A percentile compares a stretch with the other conserved stretches of the same genome.
Evolutionary conservation across 108 stramenopile genomes (phyloP).

Genomic region (Asterionellopsis glacialis): DNA sequence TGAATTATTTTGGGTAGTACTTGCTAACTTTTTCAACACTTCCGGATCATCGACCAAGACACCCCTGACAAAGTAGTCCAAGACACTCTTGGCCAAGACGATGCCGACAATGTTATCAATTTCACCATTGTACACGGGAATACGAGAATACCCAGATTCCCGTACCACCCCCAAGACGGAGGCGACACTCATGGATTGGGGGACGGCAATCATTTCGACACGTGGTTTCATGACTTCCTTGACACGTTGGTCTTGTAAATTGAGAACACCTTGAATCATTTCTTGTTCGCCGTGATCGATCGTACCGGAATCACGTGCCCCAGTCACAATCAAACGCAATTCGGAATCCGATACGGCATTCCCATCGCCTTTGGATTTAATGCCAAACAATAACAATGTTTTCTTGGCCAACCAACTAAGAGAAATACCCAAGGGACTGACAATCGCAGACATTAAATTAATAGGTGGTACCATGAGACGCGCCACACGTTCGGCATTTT

Average conservation of each 20-base stretch:
- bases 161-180: conserved; percentile 79
- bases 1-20: conserved; percentile 2
- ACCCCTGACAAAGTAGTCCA: conserved; percentile 91
- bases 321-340: conserved; percentile 90
- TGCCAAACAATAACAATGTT: conserved; percentile 70
- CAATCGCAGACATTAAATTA: conserved; percentile 68
- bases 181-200: conserved; percentile 73
- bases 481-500: conserved; percentile 91
- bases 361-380: conserved; percentile 63
- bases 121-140: conserved; percentile 96
- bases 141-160: conserved; percentile 87
- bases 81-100: conserved; percentile 89
- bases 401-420: conserved; percentile 80
- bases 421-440: conserved; percentile 85
- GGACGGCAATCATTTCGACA: conserved; percentile 91
- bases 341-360: conserved; percentile 86
- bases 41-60: conserved; percentile 75
- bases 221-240: conserved; percentile 95
- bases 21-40: conserved; percentile 30
- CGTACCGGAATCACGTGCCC: conserved; percentile 90
- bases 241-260: conserved; percentile 86
- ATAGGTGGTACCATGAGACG: conserved; percentile 88
- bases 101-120: conserved; percentile 97
- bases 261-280: conserved; percentile 96
- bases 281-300: conserved; percentile 94